Evolutionary conservation across 83 land plant species (phyloP).

Genomic region (Picea abies): DNA sequence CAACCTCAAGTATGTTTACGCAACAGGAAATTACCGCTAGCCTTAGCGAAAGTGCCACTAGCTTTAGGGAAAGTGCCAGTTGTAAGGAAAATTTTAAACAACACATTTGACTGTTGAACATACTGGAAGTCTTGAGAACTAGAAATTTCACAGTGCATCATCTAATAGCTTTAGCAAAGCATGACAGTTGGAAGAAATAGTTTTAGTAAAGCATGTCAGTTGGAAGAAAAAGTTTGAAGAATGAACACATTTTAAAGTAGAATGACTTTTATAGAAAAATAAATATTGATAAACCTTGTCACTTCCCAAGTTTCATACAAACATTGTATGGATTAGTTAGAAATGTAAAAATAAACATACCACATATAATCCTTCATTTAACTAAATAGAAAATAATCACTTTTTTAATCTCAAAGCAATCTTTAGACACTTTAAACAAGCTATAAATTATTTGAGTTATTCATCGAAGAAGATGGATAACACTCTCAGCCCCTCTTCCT

Average conservation of each 20-base stretch:
- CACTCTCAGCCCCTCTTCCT: conserved; percentile 3
- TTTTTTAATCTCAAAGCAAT: neutral
- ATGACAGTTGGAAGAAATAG: too few species aligned
- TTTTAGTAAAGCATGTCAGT: too few species aligned
- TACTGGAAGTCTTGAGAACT: neutral
- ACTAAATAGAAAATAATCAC: neutral
- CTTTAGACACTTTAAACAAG: neutral
- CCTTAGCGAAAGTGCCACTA: neutral
- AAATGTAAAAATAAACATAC: neutral
- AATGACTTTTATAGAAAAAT: too few species aligned
- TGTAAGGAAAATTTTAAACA: neutral
- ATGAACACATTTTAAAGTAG: too few species aligned
- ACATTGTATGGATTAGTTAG: neutral
- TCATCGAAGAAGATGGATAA: neutral
- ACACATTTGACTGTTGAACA: neutral
- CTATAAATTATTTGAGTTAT: too few species aligned
- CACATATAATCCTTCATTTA: neutral
- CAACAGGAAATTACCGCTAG: neutral
- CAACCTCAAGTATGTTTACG: neutral
- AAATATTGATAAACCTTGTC: too few species aligned
- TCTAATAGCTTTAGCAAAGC: too few species aligned
- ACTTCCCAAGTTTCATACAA: too few species aligned
- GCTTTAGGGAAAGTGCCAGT: too few species aligned
- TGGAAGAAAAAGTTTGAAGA: too few species aligned
- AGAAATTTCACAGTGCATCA: too few species aligned